Conservation (phyloP, 768 basidiomycete species). For the Pisolithus microcarpus region DNA sequence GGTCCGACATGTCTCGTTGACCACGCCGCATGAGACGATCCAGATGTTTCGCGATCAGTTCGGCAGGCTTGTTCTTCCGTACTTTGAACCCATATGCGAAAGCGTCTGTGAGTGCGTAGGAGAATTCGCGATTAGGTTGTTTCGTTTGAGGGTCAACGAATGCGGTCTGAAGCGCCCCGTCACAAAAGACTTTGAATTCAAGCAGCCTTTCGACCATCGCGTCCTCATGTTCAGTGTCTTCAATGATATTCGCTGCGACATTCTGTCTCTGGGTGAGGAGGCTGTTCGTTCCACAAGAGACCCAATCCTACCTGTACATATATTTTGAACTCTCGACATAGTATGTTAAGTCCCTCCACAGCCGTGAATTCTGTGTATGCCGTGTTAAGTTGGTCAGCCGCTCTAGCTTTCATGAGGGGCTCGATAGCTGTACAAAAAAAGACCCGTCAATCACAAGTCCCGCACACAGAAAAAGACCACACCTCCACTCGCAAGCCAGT, state of each 20-base stretch:
- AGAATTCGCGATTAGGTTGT: slow-evolving; percentile 48
- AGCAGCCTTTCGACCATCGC: slow-evolving; percentile 73
- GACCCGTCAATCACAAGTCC: slow-evolving; percentile 12
- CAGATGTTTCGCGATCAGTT: slow-evolving; percentile 88
- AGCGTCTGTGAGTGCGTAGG: slow-evolving; percentile 63
- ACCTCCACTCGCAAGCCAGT: slow-evolving; percentile 40
- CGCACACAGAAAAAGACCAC: slow-evolving; percentile 25
- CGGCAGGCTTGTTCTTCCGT: slow-evolving; percentile 77
- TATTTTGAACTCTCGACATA: slow-evolving; percentile 56
- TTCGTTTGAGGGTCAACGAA: slow-evolving; percentile 39
- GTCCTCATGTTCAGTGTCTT: slow-evolving; percentile 55
- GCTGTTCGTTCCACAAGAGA: neutral
- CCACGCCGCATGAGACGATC: slow-evolving; percentile 85
- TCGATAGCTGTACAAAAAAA: slow-evolving; percentile 39
- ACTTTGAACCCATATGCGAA: slow-evolving; percentile 70
- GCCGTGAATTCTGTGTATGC: slow-evolving; percentile 61
- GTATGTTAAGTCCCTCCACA: slow-evolving; percentile 44
- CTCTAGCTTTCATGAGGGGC: slow-evolving; percentile 41
- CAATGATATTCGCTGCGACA: slow-evolving; percentile 58
- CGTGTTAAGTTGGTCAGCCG: slow-evolving; percentile 35
- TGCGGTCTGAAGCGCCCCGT: slow-evolving; percentile 40
- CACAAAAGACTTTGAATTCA: slow-evolving; percentile 54
- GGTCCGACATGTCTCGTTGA: slow-evolving; percentile 60
- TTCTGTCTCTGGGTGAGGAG: slow-evolving; percentile 29
- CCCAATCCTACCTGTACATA: slow-evolving; percentile 45